Conservation (phyloP, 129 eudicot species). For the Artemisia annua region DNA sequence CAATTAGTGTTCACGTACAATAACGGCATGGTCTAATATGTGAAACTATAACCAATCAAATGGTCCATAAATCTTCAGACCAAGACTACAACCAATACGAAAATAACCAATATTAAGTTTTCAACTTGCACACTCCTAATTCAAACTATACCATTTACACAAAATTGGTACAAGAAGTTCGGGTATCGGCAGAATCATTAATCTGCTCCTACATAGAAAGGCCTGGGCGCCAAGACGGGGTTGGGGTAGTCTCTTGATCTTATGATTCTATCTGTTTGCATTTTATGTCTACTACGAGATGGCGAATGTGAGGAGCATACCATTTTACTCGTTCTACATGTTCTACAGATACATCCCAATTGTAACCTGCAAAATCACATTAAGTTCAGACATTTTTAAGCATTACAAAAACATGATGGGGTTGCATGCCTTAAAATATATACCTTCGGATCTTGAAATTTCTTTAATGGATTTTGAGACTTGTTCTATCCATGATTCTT, state of each 20-base stretch:
- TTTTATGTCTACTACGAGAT: slow-evolving; percentile 83
- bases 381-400: slow-evolving; percentile 11
- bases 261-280: slow-evolving; percentile 45
- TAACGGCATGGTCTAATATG: too few species aligned
- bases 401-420: not conserved
- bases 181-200: not conserved
- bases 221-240: not conserved
- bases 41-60: too few species aligned
- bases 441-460: slow-evolving; percentile 82
- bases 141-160: too few species aligned
- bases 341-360: slow-evolving; percentile 68
- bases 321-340: slow-evolving; percentile 91
- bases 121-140: too few species aligned
- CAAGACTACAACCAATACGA: too few species aligned
- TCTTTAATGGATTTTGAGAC: slow-evolving; percentile 57
- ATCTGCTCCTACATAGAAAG: not conserved
- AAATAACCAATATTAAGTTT: too few species aligned
- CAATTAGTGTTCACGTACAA: too few species aligned
- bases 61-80: too few species aligned
- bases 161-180: too few species aligned
- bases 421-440: not conserved
- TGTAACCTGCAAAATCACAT: slow-evolving; percentile 48
- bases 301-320: slow-evolving; percentile 98
- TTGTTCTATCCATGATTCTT: slow-evolving; percentile 60
- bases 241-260: slow-evolving; percentile 13